Conservation (phyloP, 1,284 basidiomycete genomes). For the Cryptococcus sp. region DNA sequence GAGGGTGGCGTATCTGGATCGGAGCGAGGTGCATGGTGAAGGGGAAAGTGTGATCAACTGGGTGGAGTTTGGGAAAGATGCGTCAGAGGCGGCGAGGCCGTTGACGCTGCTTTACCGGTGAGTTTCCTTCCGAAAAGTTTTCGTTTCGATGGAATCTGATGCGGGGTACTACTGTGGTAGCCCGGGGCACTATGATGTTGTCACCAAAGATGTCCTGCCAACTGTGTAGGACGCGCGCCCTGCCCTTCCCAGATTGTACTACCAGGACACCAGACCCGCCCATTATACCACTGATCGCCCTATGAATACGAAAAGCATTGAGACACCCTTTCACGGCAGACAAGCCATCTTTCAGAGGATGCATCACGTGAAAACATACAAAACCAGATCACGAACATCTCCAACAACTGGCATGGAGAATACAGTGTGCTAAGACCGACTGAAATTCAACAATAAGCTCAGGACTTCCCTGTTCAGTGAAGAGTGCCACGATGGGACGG, state of each 20-base stretch:
- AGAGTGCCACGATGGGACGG: too few relatives aligned
- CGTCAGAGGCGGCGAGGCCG: slow-evolving; percentile 43
- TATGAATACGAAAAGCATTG: not conserved
- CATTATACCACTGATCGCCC: not conserved
- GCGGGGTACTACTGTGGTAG: slow-evolving; percentile 43
- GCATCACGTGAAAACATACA: too few relatives aligned
- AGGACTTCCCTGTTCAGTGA: too few relatives aligned
- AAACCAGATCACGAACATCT: too few relatives aligned
- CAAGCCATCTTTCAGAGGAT: too few relatives aligned
- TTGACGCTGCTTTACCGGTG: slow-evolving; percentile 69
- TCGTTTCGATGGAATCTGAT: not conserved
- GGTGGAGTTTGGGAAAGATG: slow-evolving; percentile 62
- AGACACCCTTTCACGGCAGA: too few relatives aligned
- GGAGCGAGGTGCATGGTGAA: slow-evolving; percentile 52
- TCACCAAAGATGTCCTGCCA: slow-evolving; percentile 47
- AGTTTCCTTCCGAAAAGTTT: slow-evolving; percentile 39
- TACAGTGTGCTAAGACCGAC: too few relatives aligned
- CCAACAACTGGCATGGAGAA: too few relatives aligned
- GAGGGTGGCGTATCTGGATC: slow-evolving; percentile 75
- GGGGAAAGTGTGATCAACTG: slow-evolving; percentile 53
- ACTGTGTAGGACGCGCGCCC: not conserved
- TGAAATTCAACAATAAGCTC: too few relatives aligned
- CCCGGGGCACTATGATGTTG: slow-evolving; percentile 73
- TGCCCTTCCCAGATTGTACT: not conserved
- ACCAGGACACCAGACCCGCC: too few relatives aligned